These are phyloP conservation scores for Trametes versicolor DNA, from an alignment of 1,284 basidiomycete genomes.

Conservation along the genomic window DNA sequence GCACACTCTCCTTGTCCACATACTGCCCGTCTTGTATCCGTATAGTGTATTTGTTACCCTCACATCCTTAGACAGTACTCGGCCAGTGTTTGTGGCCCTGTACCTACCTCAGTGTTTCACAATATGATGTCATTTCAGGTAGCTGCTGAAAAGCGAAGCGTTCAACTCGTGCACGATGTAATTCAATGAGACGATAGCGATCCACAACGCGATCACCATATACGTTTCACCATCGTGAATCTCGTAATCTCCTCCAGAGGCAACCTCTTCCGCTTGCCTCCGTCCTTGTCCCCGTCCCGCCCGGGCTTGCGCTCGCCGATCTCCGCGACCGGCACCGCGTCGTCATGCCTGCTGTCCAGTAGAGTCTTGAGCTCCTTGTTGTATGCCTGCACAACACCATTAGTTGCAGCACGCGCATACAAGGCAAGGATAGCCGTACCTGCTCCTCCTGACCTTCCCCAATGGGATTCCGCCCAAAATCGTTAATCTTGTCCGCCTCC, in stretches of 20 bases:
- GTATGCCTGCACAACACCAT: slow-evolving; percentile 62
- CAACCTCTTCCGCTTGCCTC: slow-evolving; percentile 66
- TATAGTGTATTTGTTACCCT: background rate
- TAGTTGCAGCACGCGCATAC: background rate
- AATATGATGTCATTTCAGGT: too few species aligned
- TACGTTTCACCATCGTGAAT: slow-evolving; percentile 94
- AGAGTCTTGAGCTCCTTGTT: slow-evolving; percentile 82
- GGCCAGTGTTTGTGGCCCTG: too few species aligned
- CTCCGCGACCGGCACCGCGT: slow-evolving; percentile 73
- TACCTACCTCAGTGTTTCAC: too few species aligned
- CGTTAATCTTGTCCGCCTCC: slow-evolving; percentile 78
- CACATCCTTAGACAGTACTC: background rate
- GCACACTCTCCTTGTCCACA: slow-evolving; percentile 19
- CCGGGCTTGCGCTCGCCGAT: slow-evolving; percentile 67
- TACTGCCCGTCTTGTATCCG: background rate
- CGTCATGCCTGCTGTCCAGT: slow-evolving; percentile 74
- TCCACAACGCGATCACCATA: slow-evolving; percentile 66
- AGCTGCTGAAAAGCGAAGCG: too few species aligned
- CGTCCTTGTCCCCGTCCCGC: slow-evolving; percentile 39
- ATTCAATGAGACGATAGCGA: background rate
- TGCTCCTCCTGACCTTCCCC: slow-evolving; percentile 89
- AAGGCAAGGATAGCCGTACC: slow-evolving; percentile 52
- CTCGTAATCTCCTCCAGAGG: slow-evolving; percentile 88
- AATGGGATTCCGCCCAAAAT: slow-evolving; percentile 87
- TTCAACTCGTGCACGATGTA: background rate